These are phyloP conservation scores for Penicillium flavigenum DNA, from an alignment of 495 filamentous ascomycete genomes.

Conservation along the genomic window DNA sequence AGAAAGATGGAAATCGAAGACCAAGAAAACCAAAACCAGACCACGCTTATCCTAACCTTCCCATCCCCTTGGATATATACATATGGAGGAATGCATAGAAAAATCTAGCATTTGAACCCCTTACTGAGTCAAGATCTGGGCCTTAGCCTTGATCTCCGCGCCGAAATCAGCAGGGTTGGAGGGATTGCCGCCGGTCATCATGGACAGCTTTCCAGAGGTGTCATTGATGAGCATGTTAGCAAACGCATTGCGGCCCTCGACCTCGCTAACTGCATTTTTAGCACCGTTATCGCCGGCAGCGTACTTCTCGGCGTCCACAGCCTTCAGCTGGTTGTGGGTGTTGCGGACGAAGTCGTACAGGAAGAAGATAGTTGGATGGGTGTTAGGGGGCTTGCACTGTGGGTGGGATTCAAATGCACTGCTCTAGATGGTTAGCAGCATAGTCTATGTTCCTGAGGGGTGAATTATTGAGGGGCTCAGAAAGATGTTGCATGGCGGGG, in stretches of 20 bases:
- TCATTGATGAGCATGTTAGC: conserved; percentile 29
- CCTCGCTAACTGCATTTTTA: conserved; percentile 20
- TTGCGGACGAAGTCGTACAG: conserved; percentile 35
- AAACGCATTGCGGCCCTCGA: conserved; percentile 35
- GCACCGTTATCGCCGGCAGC: conserved; percentile 23
- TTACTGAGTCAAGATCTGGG: conserved; percentile 14
- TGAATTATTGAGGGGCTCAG: neutral
- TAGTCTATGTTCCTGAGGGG: neutral
- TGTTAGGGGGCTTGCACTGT: conserved; percentile 27
- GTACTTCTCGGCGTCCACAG: conserved; percentile 28
- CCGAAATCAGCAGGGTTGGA: conserved; percentile 32
- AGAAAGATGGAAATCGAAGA: neutral
- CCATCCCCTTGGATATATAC: neutral
- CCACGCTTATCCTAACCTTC: neutral
- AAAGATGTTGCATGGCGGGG: conserved; percentile 3
- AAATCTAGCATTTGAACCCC: neutral
- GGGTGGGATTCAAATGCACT: conserved; percentile 37
- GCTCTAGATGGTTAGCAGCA: conserved; percentile 5
- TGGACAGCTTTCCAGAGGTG: conserved; percentile 26
- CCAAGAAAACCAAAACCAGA: neutral
- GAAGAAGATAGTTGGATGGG: conserved; percentile 38
- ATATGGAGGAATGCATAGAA: neutral
- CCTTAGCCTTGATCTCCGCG: conserved; percentile 26
- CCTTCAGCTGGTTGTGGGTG: conserved; percentile 28
- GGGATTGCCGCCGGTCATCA: conserved; percentile 26